Evolutionary conservation across 2,329 filamentous ascomycete genomes (phyloP), one percentile per base, ranked within the genome.

Genomic region (Colletotrichum falcatum): DNA sequence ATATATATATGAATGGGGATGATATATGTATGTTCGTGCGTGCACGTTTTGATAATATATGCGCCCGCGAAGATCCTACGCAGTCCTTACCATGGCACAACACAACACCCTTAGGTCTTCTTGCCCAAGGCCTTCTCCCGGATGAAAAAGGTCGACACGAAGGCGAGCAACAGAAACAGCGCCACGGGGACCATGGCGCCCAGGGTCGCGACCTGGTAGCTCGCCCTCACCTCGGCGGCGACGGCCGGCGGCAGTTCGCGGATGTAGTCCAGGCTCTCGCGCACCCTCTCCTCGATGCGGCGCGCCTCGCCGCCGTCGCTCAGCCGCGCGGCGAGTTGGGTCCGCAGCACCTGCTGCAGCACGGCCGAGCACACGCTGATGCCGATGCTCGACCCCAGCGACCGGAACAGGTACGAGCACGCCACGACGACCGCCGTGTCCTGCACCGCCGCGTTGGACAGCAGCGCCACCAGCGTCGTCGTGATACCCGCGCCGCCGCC

Each of bases 381-480:
- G 14, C 92, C 93, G 66, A 94, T 83, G 8, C 91, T 91, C n/a
- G 93, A 85, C n/a, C 92, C 93, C 0, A 95, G 84, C 1, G 91
- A 91, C 48, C 93, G 90, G 84, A 95, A 95, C 30, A 95, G 88
- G 80, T 95, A 95, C 26, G 90, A 92, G 78, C 92, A 94, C 9
- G 93, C 93, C 20, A 93, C 92, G 5, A 90, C 91, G 1, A 95
- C 88, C 2, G 93, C 92, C 72, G 92, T 90, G 74, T 95, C 92
- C 53, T 89, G 85, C 3, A 85, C 83, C 1, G 87, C 82, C 0
- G 91, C 88, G 76, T 94, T 94, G 39, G 92, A 90, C 73, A 95
- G 89, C 46, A 94, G 83, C 1, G 86, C 91, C 56, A 94, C 90
- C 42, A 95, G 85, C 0, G 91, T 90, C 0, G 90, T 91, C 0